phyloP scores from a whole-genome alignment of 345 rosid genomes.

The Melaleuca alternifolia region DNA sequence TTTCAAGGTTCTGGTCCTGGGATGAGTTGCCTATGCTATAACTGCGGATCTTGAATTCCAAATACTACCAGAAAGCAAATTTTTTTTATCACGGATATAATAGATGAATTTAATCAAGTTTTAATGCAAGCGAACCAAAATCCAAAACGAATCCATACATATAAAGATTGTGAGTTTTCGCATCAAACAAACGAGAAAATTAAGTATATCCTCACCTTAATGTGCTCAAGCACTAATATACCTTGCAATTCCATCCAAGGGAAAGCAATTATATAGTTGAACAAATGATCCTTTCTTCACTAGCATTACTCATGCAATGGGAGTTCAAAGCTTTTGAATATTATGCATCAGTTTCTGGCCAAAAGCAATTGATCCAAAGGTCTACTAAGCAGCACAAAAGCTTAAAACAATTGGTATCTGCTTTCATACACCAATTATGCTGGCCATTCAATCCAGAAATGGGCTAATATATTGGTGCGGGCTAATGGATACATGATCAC shows the following conservation, averaged over 20 bases:
- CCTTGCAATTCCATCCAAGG: background rate
- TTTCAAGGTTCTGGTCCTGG: background rate
- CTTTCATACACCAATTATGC: background rate
- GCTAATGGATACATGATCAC: background rate
- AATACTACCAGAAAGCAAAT: background rate
- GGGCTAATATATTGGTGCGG: background rate
- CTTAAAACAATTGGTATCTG: background rate
- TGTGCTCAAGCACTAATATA: background rate
- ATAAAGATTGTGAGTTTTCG: no score
- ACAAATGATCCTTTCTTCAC: background rate
- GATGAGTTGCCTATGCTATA: background rate
- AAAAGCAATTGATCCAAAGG: background rate
- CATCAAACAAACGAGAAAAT: no score
- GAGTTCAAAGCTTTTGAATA: background rate
- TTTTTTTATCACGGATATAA: background rate
- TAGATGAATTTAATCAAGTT: background rate
- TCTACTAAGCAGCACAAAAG: background rate
- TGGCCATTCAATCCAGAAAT: background rate
- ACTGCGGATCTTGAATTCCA: background rate
- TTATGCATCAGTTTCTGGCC: background rate
- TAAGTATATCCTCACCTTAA: background rate
- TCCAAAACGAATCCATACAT: no score
- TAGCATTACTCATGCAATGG: background rate
- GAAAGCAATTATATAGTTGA: background rate
- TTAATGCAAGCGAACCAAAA: no score